phyloP scores from a whole-genome alignment of 768 basidiomycete species.

The Leccinum ochraceum region DNA sequence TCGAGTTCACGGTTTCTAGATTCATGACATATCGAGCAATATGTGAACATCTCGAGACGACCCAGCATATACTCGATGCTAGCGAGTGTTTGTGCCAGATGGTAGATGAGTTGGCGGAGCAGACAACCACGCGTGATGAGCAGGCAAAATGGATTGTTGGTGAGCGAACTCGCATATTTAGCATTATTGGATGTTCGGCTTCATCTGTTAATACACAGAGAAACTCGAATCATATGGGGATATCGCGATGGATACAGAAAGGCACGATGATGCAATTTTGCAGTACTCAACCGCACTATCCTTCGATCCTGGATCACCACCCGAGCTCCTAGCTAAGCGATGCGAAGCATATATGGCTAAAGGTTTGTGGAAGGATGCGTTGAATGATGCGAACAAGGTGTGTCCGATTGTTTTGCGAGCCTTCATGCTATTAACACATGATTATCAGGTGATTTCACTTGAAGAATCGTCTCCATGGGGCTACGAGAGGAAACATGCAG shows the following conservation, averaged over 20 bases:
- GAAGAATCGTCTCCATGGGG: slow-evolving; percentile 4
- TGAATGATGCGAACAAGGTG: slow-evolving; percentile 4
- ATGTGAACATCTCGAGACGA: background rate
- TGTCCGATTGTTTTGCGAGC: too few relatives aligned
- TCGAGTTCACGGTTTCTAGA: background rate
- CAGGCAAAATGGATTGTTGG: background rate
- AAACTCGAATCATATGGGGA: background rate
- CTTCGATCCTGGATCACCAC: background rate
- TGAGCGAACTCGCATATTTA: background rate
- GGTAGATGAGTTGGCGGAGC: background rate
- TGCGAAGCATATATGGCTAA: background rate
- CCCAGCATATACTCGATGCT: background rate
- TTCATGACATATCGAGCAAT: background rate
- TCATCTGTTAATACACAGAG: background rate
- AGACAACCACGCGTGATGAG: background rate
- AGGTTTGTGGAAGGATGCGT: background rate
- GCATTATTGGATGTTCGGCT: background rate
- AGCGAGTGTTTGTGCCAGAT: background rate
- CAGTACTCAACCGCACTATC: slow-evolving; percentile 4
- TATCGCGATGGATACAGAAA: background rate
- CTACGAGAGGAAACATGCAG: slow-evolving; percentile 4
- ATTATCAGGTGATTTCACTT: slow-evolving; percentile 1
- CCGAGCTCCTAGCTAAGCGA: background rate
- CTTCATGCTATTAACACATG: background rate
- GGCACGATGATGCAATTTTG: background rate